Percentiles rank a stretch among this genome's conserved stretches.
phyloP scores from a whole-genome alignment of 306 rosid species.

The Datisca glomerata region DNA sequence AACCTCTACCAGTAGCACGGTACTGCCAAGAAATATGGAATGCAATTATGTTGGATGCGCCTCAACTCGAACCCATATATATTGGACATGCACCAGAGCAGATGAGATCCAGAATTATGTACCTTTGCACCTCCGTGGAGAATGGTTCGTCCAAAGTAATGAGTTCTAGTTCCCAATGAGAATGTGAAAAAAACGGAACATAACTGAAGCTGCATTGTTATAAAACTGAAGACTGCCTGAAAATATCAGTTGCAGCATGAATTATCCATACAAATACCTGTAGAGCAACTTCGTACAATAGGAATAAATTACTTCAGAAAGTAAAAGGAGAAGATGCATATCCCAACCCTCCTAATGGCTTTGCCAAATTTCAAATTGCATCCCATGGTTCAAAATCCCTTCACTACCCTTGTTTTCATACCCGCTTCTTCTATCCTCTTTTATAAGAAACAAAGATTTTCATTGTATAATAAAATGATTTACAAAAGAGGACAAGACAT shows the following conservation, averaged over 20 bases:
- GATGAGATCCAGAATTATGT: conserved; percentile 14
- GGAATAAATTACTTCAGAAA: too few relatives aligned
- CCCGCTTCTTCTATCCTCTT: too few relatives aligned
- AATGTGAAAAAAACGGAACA: conserved; percentile 98
- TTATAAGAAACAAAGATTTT: too few relatives aligned
- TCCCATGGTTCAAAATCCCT: too few relatives aligned
- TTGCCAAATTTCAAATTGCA: too few relatives aligned
- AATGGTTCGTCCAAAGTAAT: conserved; percentile 93
- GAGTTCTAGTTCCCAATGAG: conserved; percentile 93
- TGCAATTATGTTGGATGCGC: conserved; percentile 3
- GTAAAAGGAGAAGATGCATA: too few relatives aligned
- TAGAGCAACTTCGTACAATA: too few relatives aligned
- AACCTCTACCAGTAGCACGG: conserved; percentile 99
- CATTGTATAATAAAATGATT: too few relatives aligned
- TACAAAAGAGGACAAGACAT: too few relatives aligned
- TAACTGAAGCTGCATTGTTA: conserved; percentile 94
- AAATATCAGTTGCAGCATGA: conserved; percentile 11
- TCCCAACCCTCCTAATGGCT: too few relatives aligned
- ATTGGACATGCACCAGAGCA: too few relatives aligned
- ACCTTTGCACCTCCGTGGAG: conserved; percentile 99
- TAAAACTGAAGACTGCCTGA: conserved; percentile 94
- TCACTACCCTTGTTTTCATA: too few relatives aligned
- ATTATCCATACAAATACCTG: neutral
- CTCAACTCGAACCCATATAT: neutral
- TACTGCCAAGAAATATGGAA: conserved; percentile 40